phyloP scores from a whole-genome alignment of 768 basidiomycete genomes.

The Clavaria fumosa region DNA sequence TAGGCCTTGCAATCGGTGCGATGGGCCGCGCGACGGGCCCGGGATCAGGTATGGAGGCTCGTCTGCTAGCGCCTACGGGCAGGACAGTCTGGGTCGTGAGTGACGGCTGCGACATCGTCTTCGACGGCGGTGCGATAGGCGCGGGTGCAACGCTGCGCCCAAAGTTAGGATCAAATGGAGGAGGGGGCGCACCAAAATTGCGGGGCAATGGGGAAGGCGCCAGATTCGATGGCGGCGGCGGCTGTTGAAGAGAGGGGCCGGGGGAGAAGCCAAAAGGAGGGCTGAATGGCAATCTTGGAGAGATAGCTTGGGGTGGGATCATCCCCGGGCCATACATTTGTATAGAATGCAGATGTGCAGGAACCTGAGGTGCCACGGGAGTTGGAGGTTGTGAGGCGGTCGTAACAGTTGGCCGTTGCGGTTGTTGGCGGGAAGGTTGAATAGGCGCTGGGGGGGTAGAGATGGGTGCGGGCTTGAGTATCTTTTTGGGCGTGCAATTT shows the following conservation, averaged over 20 bases:
- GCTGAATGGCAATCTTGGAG: constrained; percentile 40
- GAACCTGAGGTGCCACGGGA: constrained; percentile 32
- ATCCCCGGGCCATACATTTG: constrained; percentile 35
- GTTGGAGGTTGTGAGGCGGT: constrained; percentile 31
- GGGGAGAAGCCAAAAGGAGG: constrained; percentile 37
- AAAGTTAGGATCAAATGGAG: constrained; percentile 35
- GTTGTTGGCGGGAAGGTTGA: constrained; percentile 10
- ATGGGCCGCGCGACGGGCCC: constrained; percentile 50
- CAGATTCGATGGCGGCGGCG: constrained; percentile 29
- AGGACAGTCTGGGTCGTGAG: constrained; percentile 21
- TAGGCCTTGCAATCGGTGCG: constrained; percentile 57
- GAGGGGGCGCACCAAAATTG: constrained; percentile 30
- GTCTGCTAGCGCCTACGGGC: constrained; percentile 12
- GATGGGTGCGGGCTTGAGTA: constrained; percentile 29
- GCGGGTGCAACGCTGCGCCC: constrained; percentile 22
- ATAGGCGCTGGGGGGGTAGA: constrained; percentile 21
- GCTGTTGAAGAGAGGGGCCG: constrained; percentile 14
- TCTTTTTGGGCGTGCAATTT: constrained; percentile 50
- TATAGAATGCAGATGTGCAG: constrained; percentile 27
- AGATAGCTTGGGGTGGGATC: constrained; percentile 31
- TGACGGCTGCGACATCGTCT: constrained; percentile 21
- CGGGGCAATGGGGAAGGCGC: constrained; percentile 41
- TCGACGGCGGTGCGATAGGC: constrained; percentile 44
- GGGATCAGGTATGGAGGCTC: constrained; percentile 26
- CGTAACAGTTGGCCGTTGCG: constrained; percentile 14